phyloP scores from a whole-genome alignment of 2,329 filamentous ascomycete genomes.

The Phoma sp. region DNA sequence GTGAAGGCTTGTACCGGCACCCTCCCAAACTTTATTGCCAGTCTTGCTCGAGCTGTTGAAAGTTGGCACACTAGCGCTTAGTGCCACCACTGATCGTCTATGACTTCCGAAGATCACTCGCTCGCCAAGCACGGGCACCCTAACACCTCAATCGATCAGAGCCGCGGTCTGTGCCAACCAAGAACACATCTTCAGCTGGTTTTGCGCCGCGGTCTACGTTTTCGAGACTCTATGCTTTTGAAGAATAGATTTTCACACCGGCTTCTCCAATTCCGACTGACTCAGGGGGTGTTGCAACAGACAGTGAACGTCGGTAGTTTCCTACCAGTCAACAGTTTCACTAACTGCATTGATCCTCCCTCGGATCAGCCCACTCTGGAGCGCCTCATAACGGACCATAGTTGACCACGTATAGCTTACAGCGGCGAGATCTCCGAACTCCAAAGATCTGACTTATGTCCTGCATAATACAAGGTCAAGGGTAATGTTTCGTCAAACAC shows the following conservation, averaged over 20 bases:
- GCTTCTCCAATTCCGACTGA: constrained; percentile 1
- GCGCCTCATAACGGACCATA: not conserved
- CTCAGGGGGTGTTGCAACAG: constrained; percentile 1
- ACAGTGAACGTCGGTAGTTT: not conserved
- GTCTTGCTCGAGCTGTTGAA: constrained; percentile 11
- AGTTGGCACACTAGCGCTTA: constrained; percentile 24
- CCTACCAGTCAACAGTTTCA: constrained; percentile 26
- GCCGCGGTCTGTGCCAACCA: constrained; percentile 5
- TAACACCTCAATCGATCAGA: constrained; percentile 15
- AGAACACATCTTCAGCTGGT: constrained; percentile 2
- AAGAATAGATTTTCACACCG: constrained; percentile 7
- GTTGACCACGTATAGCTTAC: constrained; percentile 3
- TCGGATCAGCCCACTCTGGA: constrained; percentile 8
- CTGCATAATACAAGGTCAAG: not conserved
- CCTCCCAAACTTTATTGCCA: constrained; percentile 23
- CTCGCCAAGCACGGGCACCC: constrained; percentile 17
- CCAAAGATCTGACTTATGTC: not conserved
- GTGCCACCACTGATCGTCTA: constrained; percentile 23
- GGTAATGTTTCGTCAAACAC: not conserved
- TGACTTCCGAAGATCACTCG: constrained; percentile 22
- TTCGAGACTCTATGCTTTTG: constrained; percentile 16
- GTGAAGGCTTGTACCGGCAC: constrained; percentile 6
- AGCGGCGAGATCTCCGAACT: constrained; percentile 5
- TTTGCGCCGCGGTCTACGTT: constrained; percentile 2
- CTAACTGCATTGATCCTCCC: constrained; percentile 18